Conservation (phyloP, 2,329 filamentous ascomycete species). For the Myriangium duriaei region DNA sequence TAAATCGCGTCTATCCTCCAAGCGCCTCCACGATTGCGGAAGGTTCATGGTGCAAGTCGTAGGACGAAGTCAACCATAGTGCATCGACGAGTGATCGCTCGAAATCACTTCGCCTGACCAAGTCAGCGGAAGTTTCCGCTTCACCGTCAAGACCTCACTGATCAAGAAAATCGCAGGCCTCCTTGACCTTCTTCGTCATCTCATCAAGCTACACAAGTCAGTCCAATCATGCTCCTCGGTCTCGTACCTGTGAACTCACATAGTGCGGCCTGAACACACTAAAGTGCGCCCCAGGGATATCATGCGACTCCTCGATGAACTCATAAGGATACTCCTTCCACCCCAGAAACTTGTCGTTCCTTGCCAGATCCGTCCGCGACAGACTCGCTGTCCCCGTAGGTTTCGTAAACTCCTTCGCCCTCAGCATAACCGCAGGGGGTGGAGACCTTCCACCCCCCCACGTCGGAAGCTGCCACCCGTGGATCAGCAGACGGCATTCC, state of each 20-base stretch:
- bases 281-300: conserved; percentile 3
- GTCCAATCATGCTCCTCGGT: not conserved
- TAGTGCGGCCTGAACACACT: conserved; percentile 5
- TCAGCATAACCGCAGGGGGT: conserved; percentile 2
- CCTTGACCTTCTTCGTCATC: not conserved
- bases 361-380: conserved; percentile 1
- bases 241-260: conserved; percentile 3
- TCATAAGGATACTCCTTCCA: not conserved
- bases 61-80: no score
- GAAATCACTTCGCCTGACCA: no score
- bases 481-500: not conserved
- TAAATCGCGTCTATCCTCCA: no score
- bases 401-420: not conserved
- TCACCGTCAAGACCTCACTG: no score
- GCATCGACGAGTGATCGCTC: no score
- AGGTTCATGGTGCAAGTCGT: no score
- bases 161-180: not conserved
- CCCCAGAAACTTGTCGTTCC: conserved; percentile 1
- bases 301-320: not conserved
- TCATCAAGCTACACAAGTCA: not conserved
- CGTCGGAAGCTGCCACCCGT: not conserved
- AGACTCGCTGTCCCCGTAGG: not conserved
- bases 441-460: not conserved
- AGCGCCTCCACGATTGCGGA: no score
- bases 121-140: no score